Percentiles rank a stretch among this genome's conserved stretches.
These are phyloP conservation scores for Parietaria judaica DNA, from an alignment of 306 rosid species.

Conservation along the genomic window DNA sequence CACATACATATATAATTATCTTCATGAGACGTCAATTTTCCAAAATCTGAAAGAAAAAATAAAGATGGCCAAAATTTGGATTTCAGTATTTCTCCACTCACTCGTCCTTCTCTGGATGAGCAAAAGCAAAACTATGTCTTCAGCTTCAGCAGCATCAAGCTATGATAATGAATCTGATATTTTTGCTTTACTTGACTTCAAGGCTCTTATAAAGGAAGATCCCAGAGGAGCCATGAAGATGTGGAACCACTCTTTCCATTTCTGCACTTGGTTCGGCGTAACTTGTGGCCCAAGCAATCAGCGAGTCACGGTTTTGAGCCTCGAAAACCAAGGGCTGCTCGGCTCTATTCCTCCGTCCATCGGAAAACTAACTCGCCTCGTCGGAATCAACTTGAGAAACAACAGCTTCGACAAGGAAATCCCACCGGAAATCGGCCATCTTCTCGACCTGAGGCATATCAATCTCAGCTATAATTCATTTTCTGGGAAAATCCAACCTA, in stretches of 20 bases:
- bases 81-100: too few relatives aligned
- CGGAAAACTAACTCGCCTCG: conserved; percentile 23
- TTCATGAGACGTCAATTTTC: too few relatives aligned
- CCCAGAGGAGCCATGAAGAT: conserved; percentile 10
- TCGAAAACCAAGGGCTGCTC: background rate
- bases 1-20: too few relatives aligned
- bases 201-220: conserved; percentile 2
- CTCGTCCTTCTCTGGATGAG: too few relatives aligned
- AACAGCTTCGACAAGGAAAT: conserved; percentile 12
- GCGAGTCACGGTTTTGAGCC: conserved; percentile 15
- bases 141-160: too few relatives aligned
- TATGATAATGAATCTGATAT: conserved; percentile 6
- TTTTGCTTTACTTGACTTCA: conserved; percentile 19
- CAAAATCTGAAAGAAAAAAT: too few relatives aligned
- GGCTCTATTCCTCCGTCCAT: conserved; percentile 18
- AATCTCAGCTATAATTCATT: conserved; percentile 6
- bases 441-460: background rate
- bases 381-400: conserved; percentile 4
- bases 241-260: conserved; percentile 22
- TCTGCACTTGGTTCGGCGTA: conserved; percentile 24
- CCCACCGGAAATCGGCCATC: conserved; percentile 20
- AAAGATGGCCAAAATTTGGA: too few relatives aligned
- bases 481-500: conserved; percentile 16
- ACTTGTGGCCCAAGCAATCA: conserved; percentile 10
- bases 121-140: too few relatives aligned